A percentile compares a stretch with the other conserved stretches of the same genome.
Evolutionary conservation across 208 protist species (phyloP).

Genomic region (Acanthamoeba healyi): DNA sequence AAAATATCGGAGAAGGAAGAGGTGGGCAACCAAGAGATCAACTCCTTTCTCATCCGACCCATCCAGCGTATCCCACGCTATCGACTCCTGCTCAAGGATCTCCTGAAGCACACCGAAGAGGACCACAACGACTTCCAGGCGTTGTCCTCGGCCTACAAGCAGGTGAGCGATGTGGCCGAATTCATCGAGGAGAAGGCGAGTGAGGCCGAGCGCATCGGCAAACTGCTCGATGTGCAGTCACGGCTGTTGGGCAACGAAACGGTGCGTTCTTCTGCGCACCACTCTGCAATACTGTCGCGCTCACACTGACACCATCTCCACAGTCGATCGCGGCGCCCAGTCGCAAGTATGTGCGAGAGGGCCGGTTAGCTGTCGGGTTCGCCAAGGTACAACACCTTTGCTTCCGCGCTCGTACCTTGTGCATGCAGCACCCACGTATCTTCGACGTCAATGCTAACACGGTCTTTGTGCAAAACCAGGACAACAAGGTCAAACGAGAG

Average conservation of each 20-base stretch:
- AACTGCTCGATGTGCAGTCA: conserved; percentile 51
- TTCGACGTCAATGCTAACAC: too few relatives aligned
- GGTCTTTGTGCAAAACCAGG: too few relatives aligned
- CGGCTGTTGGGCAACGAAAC: conserved; percentile 39
- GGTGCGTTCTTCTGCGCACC: background rate
- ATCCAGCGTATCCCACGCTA: conserved; percentile 55
- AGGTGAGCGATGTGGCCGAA: conserved; percentile 33
- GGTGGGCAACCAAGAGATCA: background rate
- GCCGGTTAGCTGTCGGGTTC: conserved; percentile 23
- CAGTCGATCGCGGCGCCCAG: conserved; percentile 20
- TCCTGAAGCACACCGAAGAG: conserved; percentile 37
- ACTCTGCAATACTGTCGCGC: too few relatives aligned
- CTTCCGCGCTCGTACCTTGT: background rate
- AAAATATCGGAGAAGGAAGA: background rate
- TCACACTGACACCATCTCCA: background rate
- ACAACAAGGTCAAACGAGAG: conserved; percentile 19
- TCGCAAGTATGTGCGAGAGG: conserved; percentile 31
- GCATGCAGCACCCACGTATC: too few relatives aligned
- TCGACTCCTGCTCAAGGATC: conserved; percentile 32
- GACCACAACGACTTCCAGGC: background rate
- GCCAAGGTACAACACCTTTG: background rate
- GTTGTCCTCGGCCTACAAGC: background rate
- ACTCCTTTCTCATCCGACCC: background rate
- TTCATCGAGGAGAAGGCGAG: conserved; percentile 24
- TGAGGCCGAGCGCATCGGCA: conserved; percentile 64